Percentiles rank a stretch among this genome's conserved stretches.
Conservation (phyloP, 192 early-diverging fungal species). For the Gonapodya prolifera region DNA sequence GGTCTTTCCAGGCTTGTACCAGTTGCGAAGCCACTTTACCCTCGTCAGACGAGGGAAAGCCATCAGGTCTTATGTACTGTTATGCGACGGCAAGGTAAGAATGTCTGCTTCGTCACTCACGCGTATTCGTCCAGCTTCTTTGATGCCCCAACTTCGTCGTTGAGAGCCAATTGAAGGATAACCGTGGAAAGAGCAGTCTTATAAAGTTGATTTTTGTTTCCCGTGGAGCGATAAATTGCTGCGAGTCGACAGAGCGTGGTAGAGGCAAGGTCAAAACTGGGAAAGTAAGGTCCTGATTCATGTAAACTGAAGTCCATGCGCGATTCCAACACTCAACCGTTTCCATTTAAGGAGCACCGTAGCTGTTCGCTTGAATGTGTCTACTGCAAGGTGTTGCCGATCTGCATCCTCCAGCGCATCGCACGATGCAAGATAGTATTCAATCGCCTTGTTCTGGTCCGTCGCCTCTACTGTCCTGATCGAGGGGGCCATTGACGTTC, state of each 20-base stretch:
- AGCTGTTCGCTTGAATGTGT: not conserved
- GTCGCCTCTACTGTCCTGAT: not conserved
- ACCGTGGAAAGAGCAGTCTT: not conserved
- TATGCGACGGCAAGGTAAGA: no score
- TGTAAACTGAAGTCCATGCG: not conserved
- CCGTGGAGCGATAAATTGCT: not conserved
- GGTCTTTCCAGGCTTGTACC: not conserved
- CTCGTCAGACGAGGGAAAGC: not conserved
- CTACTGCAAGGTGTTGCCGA: not conserved
- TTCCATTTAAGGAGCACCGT: not conserved
- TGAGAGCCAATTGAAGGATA: not conserved
- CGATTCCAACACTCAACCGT: not conserved
- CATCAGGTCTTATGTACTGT: not conserved
- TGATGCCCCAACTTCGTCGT: not conserved
- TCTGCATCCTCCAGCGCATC: not conserved
- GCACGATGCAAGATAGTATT: not conserved
- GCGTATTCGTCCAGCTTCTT: not conserved
- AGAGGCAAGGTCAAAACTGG: not conserved
- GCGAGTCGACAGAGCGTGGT: not conserved
- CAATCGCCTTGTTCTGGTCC: not conserved
- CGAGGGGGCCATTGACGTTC: no score
- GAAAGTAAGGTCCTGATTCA: not conserved
- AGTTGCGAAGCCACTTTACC: not conserved
- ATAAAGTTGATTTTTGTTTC: not conserved
- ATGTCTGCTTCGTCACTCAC: not conserved